Evolutionary conservation across 257 asterid genomes (phyloP).

Genomic region (Nicotiana obtusifolia): DNA sequence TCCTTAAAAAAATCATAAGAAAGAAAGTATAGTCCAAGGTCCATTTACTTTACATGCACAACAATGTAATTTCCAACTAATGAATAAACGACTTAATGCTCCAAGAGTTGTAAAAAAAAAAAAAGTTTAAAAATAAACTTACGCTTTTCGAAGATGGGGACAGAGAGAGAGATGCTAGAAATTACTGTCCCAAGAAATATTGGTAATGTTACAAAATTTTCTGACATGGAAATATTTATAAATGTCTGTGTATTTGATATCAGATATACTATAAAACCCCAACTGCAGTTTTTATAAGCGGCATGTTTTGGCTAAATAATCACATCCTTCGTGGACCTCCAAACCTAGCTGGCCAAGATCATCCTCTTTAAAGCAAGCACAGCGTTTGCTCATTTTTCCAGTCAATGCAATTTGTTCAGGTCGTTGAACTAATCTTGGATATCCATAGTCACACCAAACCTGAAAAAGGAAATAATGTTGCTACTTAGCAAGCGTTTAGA

Average conservation of each 20-base stretch:
- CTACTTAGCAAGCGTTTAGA: not conserved
- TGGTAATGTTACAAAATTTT: too few species aligned
- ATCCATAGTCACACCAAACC: slow-evolving; percentile 97
- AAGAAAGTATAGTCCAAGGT: too few species aligned
- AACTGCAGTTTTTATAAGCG: slow-evolving; percentile 20
- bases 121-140: too few species aligned
- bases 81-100: too few species aligned
- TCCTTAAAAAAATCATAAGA: too few species aligned
- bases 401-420: slow-evolving; percentile 81
- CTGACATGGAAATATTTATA: too few species aligned
- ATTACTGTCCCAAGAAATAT: too few species aligned
- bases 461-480: slow-evolving; percentile 22
- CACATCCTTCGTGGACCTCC: slow-evolving; percentile 76
- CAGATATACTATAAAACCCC: not conserved
- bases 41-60: too few species aligned
- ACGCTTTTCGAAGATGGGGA: too few species aligned
- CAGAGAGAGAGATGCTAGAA: too few species aligned
- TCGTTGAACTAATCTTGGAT: slow-evolving; percentile 83
- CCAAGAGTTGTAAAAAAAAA: too few species aligned
- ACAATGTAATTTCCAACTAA: too few species aligned
- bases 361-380: slow-evolving; percentile 72
- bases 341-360: slow-evolving; percentile 56
- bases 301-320: slow-evolving; percentile 49
- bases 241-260: not conserved
- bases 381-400: slow-evolving; percentile 85